Evolutionary conservation across 768 basidiomycete species (phyloP).

Genomic region (Boletus pseudo-olivaceus): DNA sequence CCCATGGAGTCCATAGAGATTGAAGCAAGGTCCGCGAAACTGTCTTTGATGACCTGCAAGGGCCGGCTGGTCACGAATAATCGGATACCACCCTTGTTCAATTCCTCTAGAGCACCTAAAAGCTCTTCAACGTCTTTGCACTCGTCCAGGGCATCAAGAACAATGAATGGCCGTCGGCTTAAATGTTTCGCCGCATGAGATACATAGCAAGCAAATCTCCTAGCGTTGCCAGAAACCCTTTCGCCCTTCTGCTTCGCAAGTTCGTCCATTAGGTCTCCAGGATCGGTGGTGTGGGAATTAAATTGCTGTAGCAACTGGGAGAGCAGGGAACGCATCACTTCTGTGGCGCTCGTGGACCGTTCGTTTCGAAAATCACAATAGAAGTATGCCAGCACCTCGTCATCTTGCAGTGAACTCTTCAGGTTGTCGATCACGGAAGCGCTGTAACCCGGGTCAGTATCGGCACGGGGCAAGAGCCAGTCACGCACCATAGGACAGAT

Average conservation of each 20-base stretch:
- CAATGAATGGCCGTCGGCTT: not conserved
- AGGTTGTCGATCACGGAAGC: constrained; percentile 13
- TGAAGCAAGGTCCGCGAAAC: not conserved
- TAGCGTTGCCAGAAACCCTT: too few relatives aligned
- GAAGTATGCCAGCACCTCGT: constrained; percentile 8
- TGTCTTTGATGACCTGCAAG: constrained; percentile 5
- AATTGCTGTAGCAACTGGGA: constrained; percentile 10
- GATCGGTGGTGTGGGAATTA: not conserved
- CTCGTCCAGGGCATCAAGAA: constrained; percentile 14
- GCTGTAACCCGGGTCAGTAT: not conserved
- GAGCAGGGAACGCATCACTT: constrained; percentile 17
- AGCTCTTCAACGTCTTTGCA: constrained; percentile 1
- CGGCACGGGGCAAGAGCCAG: accelerated
- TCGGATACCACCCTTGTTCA: not conserved
- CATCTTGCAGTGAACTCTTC: not conserved
- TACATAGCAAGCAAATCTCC: not conserved
- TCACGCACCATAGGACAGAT: constrained; percentile 12
- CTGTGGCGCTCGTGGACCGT: constrained; percentile 1
- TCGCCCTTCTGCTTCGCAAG: too few relatives aligned
- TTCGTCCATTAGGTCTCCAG: not conserved
- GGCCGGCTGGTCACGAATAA: constrained; percentile 8
- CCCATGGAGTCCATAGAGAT: constrained; percentile 1
- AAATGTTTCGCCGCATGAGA: not conserved
- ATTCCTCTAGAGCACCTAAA: not conserved
- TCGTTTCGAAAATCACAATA: constrained; percentile 21